Evolutionary conservation across 805 yeast species (phyloP), one percentile per base, ranked within the genome.

Genomic region (Kodamaea leandrae): DNA sequence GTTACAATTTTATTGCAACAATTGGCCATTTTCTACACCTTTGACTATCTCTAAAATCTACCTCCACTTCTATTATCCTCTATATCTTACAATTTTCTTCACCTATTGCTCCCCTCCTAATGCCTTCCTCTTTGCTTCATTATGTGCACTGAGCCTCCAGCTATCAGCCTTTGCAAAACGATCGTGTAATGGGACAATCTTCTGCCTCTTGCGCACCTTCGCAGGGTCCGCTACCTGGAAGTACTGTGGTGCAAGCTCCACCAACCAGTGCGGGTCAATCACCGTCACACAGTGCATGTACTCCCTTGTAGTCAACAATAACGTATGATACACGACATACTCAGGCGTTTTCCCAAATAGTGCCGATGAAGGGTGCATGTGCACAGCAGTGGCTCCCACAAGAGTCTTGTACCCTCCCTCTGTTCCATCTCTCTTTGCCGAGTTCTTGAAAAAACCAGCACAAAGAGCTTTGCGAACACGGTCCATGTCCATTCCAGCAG

Each of bases 261-360:
- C 64, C 23, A 91, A 66, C 96, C 96, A 86, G 47, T 71, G 72
- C 0, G 96, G 86, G 38, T 88, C 89, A 25, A 93, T 78, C n/a
- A 76, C 75, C 13, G 90, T 84, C 20, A 84, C 82, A 51, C 88
- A 88, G 42, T 93, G 85, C 96, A 91, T 88, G 55, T 86, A 93
- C 69, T 91, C 98, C 55, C 82, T 81, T 12, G 85, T 77, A 0
- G 99, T 91, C 49, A 88, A 71, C 21, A 89, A 76, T 39, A 89
- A 71, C 23, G 89, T 85, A 54, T 89, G 89, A 54, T 87, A 90
- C 6, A 91, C 60, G 33, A 89, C 83, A 63, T 86, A 87, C 45
- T 85, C 91, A 9, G 91, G 86, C 26, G 73, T 75, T 43, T 65
- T 66, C 12, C 75, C 74, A 54, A 74, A 78, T 14, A 91, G 59